Base-by-base conservation (phyloP, 768 basidiomycete species). In the Termitomyces eurrhizus region DNA sequence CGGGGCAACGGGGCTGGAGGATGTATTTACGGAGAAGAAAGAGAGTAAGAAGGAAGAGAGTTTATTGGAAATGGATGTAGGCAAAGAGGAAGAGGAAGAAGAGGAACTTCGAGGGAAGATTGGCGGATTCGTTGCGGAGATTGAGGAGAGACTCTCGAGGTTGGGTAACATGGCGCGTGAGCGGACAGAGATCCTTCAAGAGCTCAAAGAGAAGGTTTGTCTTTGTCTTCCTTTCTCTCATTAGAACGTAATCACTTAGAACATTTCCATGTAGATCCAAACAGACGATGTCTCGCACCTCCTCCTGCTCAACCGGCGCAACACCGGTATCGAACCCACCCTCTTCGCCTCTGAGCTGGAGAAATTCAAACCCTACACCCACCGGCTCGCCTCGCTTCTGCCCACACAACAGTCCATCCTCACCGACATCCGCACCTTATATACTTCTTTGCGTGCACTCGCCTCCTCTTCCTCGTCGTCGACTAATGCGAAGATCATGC, bases 231-330 rank as follows among this genome's bases (percentile, higher is more conserved):
- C 35, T 52, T 6, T 21, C 4, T 57, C 48, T 59, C 49, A 51
- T 33, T 16, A 12, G 1, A 18, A n/a, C 21, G 4, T 36, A 35
- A 35, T 35, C 8, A 5, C 21, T 12, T 4, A 11, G 52, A 61
- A 36, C 37, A 26, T 29, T n/a, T 42, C 51, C 24, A 7, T 12
- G 2, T 66, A 98, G 95, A 83, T 97, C 51, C 97, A 98, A 85
- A 79, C 82, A 32, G 97, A 99, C 74, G 97, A 99, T 65, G 96
- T 98, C 32, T 99, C 96, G 0, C 93, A 96, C 69, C 80, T 97
- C 1, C 83, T 98, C 0, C 82, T 99, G 4, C 83, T 98, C 52
- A 96, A 96, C 70, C 86, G 93, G 36, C 89, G 94, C 29, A 90
- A 94, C 64, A 80, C 84, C 14, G 83, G 84, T 26, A 89, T 90